A percentile compares a stretch with the other conserved stretches of the same genome.
Conservation (phyloP, 1,284 basidiomycete genomes). For the Naganishia sp. region DNA sequence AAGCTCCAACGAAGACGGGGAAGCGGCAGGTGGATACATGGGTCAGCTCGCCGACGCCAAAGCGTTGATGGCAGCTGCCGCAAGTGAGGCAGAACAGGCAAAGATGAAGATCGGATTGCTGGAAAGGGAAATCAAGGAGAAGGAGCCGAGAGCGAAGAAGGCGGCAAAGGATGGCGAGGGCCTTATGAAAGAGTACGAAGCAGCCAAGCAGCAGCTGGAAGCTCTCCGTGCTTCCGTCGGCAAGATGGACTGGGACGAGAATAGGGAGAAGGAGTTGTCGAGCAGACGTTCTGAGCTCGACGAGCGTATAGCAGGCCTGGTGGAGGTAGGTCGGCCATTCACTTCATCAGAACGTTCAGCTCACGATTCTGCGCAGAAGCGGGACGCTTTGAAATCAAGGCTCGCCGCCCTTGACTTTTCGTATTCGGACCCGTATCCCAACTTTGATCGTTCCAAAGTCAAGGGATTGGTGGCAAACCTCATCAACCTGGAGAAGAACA, state of each 20-base stretch:
- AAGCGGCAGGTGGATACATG: constrained; percentile 84
- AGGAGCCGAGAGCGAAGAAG: constrained; percentile 78
- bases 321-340: constrained; percentile 61
- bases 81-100: constrained; percentile 82
- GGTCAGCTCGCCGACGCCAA: constrained; percentile 92
- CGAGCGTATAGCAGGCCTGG: constrained; percentile 62
- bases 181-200: constrained; percentile 65
- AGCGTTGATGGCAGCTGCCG: constrained; percentile 70
- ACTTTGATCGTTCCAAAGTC: constrained; percentile 83
- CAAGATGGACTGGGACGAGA: constrained; percentile 74
- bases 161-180: constrained; percentile 83
- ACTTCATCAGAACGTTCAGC: not conserved
- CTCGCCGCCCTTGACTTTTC: constrained; percentile 79
- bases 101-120: constrained; percentile 75
- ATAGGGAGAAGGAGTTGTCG: constrained; percentile 71
- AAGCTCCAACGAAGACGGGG: constrained; percentile 57
- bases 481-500: constrained; percentile 68
- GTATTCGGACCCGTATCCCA: constrained; percentile 73
- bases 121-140: constrained; percentile 75
- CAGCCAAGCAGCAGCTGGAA: constrained; percentile 65
- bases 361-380: constrained; percentile 58
- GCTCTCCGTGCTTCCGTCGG: constrained; percentile 61
- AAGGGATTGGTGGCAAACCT: constrained; percentile 92
- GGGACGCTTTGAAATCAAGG: constrained; percentile 69
- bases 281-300: constrained; percentile 62